Percentiles rank a stretch among this genome's conserved stretches.
Evolutionary conservation across 306 rosid genomes (phyloP).

Genomic region (Nissolia schottii): DNA sequence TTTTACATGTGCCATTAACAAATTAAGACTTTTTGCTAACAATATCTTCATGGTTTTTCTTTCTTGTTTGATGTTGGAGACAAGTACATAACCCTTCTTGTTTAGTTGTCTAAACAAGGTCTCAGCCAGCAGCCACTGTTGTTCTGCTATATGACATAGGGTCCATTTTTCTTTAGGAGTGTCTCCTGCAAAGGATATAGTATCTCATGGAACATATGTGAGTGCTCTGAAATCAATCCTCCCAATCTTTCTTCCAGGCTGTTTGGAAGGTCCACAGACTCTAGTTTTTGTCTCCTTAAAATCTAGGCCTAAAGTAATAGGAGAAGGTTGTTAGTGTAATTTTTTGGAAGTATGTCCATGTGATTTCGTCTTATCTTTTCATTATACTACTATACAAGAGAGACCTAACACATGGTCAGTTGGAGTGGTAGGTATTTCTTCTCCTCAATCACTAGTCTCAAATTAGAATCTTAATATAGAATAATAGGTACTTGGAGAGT

Average conservation of each 20-base stretch:
- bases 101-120: constrained; percentile 25
- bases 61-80: constrained; percentile 26
- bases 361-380: too few species aligned
- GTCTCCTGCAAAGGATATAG: constrained; percentile 16
- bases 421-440: too few species aligned
- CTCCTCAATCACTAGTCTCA: too few species aligned
- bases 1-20: constrained; percentile 2
- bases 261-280: constrained; percentile 45
- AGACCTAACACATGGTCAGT: too few species aligned
- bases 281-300: constrained; percentile 24
- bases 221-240: constrained; percentile 24
- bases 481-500: too few species aligned
- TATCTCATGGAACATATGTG: constrained; percentile 1
- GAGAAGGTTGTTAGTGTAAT: neutral
- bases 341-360: neutral
- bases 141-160: constrained; percentile 12
- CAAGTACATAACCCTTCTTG: constrained; percentile 23
- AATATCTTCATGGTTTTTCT: constrained; percentile 17
- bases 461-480: too few species aligned
- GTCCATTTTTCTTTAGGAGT: constrained; percentile 12
- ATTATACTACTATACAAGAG: too few species aligned
- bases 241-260: constrained; percentile 38
- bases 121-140: constrained; percentile 19
- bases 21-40: constrained; percentile 9
- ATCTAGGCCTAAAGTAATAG: neutral